Conservation (phyloP, 1,284 basidiomycete species). For the Sparassis latifolia region DNA sequence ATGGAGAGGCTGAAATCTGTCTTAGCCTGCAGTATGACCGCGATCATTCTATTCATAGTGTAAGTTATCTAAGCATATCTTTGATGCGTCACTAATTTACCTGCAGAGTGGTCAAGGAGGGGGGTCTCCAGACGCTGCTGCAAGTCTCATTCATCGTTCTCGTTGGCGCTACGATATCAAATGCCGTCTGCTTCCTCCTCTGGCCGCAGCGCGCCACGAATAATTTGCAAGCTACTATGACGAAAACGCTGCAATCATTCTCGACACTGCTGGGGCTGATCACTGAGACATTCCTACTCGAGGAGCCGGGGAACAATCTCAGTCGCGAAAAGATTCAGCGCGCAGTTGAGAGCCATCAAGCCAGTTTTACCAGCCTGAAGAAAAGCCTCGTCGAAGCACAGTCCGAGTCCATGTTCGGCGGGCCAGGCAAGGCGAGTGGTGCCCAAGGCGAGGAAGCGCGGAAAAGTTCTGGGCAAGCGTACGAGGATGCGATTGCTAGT, state of each 20-base stretch:
- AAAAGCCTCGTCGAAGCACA: slow-evolving; percentile 79
- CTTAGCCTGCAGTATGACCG: slow-evolving; percentile 84
- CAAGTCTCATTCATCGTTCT: slow-evolving; percentile 76
- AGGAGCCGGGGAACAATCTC: slow-evolving; percentile 52
- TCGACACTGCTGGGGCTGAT: slow-evolving; percentile 78
- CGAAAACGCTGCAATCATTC: slow-evolving; percentile 81
- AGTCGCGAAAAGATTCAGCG: slow-evolving; percentile 60
- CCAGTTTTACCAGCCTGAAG: slow-evolving; percentile 83
- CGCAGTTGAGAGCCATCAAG: slow-evolving; percentile 78
- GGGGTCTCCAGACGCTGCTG: slow-evolving; percentile 67
- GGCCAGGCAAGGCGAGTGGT: slow-evolving; percentile 28
- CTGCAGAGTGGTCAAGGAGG: slow-evolving; percentile 82
- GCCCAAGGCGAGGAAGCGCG: slow-evolving; percentile 15
- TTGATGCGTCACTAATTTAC: not conserved
- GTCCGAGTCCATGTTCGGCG: slow-evolving; percentile 64
- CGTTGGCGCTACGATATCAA: slow-evolving; percentile 73
- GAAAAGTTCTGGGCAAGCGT: slow-evolving; percentile 48
- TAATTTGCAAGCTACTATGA: slow-evolving; percentile 81
- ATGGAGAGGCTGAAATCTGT: slow-evolving; percentile 2
- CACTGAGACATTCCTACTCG: slow-evolving; percentile 79
- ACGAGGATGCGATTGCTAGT: slow-evolving; percentile 79
- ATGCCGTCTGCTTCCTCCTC: slow-evolving; percentile 75
- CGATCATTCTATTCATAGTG: slow-evolving; percentile 84
- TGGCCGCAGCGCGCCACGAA: slow-evolving; percentile 84
- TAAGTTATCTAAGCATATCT: slow-evolving; percentile 29